Base-by-base conservation (phyloP, 2,329 filamentous ascomycete species). In the Aschersonia sp. region DNA sequence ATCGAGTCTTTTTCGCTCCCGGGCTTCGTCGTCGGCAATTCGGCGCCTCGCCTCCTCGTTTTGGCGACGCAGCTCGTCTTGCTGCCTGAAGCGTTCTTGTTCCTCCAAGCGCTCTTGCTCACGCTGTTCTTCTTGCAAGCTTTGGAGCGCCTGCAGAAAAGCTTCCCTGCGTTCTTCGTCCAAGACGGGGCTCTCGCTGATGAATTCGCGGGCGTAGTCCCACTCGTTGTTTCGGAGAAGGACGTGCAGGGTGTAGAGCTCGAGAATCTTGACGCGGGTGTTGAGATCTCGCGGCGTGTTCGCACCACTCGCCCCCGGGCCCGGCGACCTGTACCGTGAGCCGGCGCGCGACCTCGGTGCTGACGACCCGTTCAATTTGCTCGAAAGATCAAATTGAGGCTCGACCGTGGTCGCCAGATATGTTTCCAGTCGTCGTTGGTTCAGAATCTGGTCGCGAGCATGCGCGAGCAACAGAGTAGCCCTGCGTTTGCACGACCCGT, bases 201-300 rank as follows among this genome's bases (percentile, higher is more conserved):
- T 94, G 63, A 97, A 97, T 56, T 94, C 86, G 50, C 80, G 78
- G 4, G 92, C 87, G 57, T 96, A 96, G 50, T 95, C 87, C 92
- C 92, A 98, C 66, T 97, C 88, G 48, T 87, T 81, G 56, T 96
- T 97, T 47, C 87, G 78, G 5, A 90, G 81, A n/a, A 98, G 78
- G 6, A 97, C 87, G 60, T 98, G 92, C 5, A 98, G 75, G 1
- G 88, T 94, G 63, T 96, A 98, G 7, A 98, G 74, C 66, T 98
- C 92, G 46, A 98, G 78, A 42, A 98, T 85, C 68, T 94, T 94
- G 53, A 96, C 81, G 43, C 88, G 78, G 5, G 87, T 81, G 55
- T 85, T 83, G 37, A 95, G 76, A 60, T 94, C 87, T 52, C 86
- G 80, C 0, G 87, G 87, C 0, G 87, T 94, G 59, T 87, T 81